These are phyloP conservation scores for Hypoxylon fragiforme DNA, from an alignment of 495 filamentous ascomycete species.

Conservation along the genomic window DNA sequence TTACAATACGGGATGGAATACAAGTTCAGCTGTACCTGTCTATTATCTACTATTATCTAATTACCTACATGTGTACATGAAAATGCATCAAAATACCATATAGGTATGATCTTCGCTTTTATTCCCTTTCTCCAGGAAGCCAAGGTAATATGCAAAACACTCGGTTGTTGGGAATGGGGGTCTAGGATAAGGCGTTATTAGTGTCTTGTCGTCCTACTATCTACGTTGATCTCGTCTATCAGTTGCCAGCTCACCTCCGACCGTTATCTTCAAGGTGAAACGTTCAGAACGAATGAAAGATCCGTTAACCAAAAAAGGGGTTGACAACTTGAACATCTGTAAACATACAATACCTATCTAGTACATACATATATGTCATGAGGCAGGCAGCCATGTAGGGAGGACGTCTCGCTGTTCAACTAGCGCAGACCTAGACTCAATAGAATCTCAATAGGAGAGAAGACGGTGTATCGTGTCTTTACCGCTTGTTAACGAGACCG, in stretches of 20 bases:
- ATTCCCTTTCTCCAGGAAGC: constrained; percentile 12
- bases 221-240: constrained; percentile 24
- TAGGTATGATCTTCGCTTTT: constrained; percentile 6
- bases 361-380: too few relatives aligned
- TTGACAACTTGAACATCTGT: too few relatives aligned
- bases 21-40: constrained; percentile 7
- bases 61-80: constrained; percentile 17
- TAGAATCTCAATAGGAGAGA: neutral
- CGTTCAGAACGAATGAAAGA: constrained; percentile 1
- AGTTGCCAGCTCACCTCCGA: constrained; percentile 14
- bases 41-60: neutral
- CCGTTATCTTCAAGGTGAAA: neutral
- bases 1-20: neutral
- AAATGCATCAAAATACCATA: too few relatives aligned
- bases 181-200: constrained; percentile 1
- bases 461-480: constrained; percentile 1
- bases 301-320: too few relatives aligned
- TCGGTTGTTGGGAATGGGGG: constrained; percentile 13
- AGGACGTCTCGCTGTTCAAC: neutral
- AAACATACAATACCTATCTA: too few relatives aligned
- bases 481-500: constrained; percentile 21
- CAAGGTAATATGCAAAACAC: constrained; percentile 27
- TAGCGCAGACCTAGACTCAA: constrained; percentile 3
- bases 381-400: too few relatives aligned
- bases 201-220: neutral